phyloP scores from a whole-genome alignment of 2,329 filamentous ascomycete species.

The Hypoxylon sp. region DNA sequence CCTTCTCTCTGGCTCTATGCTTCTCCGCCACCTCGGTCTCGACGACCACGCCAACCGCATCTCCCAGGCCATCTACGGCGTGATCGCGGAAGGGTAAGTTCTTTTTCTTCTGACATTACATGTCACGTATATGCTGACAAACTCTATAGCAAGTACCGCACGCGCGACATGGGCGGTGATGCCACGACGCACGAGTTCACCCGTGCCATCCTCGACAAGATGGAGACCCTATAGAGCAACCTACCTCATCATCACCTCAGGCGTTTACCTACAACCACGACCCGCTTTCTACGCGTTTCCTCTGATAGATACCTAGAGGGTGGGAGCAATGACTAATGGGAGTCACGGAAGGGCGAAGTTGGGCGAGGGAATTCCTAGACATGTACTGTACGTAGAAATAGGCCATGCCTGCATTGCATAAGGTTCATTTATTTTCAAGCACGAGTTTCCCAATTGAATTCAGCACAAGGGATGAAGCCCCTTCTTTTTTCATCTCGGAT shows the following conservation, averaged over 20 bases:
- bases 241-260: background rate
- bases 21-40: slow-evolving; percentile 94
- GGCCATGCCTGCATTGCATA: slow-evolving; percentile 39
- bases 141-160: slow-evolving; percentile 75
- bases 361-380: slow-evolving; percentile 35
- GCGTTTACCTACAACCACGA: slow-evolving; percentile 38
- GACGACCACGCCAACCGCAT: slow-evolving; percentile 99
- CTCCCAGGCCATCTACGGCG: slow-evolving; percentile 80
- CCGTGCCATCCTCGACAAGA: slow-evolving; percentile 89
- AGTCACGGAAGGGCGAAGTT: slow-evolving; percentile 44
- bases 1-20: slow-evolving; percentile 95
- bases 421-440: slow-evolving; percentile 23
- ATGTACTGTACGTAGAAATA: slow-evolving; percentile 46
- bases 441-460: background rate
- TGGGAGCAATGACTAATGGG: slow-evolving; percentile 43
- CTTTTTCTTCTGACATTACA: slow-evolving; percentile 1
- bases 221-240: slow-evolving; percentile 74
- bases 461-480: no score
- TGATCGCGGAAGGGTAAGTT: slow-evolving; percentile 88
- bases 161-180: slow-evolving; percentile 93
- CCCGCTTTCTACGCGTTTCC: slow-evolving; percentile 34
- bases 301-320: slow-evolving; percentile 41
- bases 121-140: slow-evolving; percentile 50
- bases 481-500: background rate
- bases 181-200: slow-evolving; percentile 95